Base-by-base conservation (phyloP, 2,329 filamentous ascomycete genomes). In the Sarocladiaceae sp. region DNA sequence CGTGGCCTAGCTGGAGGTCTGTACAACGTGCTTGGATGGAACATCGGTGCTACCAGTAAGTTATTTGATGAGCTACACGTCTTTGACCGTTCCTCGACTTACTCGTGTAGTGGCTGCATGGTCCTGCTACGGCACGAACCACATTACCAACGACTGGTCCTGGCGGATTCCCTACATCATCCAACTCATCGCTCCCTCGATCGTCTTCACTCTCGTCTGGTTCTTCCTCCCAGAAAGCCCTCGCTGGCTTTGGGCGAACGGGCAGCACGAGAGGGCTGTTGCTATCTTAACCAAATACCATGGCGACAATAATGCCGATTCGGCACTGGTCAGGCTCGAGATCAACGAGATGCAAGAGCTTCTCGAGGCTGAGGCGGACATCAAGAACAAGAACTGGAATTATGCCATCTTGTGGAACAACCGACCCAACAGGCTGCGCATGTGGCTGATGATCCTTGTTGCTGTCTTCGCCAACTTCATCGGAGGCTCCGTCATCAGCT, bases 381-480 rank as follows among this genome's bases (percentile, higher is more conserved):
- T 49, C 1, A 57, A 57, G 35, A 56, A 62, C 47, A 63, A 59
- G 20, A 61, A 55, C 5, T 68, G 62, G 48, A 63, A 58, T 40
- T 74, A 70, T 53, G 49, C 64, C 7, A 63, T 70, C 45, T 66
- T 74, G 48, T 52, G 73, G 49, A 56, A 60, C 45, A 73, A 71
- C 15, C 61, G 60, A 44, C 67, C 70, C 21, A 73, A 75, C 56
- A 61, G 70, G 39, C 65, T 70, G 47, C 62, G 71, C 29, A 58
- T 74, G 43, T 55, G 65, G 44, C 57, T 75, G 20, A 54, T 71
- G 16, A 54, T 68, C 33, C 68, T 67, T 3, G 60, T 74, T n/a
- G 70, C 69, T 43, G 54, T 74, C 16, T 70, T 73, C 52, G 69
- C 68, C 0, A 68, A 73, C 51, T 74, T 69, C 58, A 67, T 62